Conservation (phyloP, 2,329 filamentous ascomycete species). For the Pezicula radicicola region DNA sequence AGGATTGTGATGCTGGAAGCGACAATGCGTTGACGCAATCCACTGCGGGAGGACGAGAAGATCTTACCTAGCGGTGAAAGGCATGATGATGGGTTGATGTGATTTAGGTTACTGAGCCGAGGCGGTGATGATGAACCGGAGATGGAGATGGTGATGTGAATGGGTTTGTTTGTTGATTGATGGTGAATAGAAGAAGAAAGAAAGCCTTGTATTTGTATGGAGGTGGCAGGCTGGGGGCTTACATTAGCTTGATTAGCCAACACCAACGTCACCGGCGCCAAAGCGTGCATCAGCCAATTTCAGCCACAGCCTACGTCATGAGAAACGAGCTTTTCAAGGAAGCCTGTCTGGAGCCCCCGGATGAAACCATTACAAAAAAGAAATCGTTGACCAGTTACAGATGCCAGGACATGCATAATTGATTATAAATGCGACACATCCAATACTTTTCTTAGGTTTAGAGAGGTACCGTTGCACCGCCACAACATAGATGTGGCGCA, state of each 20-base stretch:
- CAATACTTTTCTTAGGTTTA: too few species aligned
- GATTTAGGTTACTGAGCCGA: not conserved
- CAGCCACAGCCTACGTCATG: too few species aligned
- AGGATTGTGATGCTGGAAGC: not conserved
- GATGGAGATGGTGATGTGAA: not conserved
- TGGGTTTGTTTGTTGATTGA: not conserved
- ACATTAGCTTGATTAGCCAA: not conserved
- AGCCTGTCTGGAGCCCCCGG: too few species aligned
- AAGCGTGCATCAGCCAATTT: too few species aligned
- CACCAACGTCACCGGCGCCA: not conserved
- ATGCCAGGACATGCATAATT: too few species aligned
- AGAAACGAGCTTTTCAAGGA: too few species aligned
- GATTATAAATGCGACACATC: too few species aligned
- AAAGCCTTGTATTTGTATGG: not conserved
- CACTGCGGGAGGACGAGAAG: not conserved
- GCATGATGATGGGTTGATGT: constrained; percentile 33
- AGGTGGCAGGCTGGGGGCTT: not conserved
- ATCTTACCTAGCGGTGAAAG: constrained; percentile 56
- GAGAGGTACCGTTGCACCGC: too few species aligned
- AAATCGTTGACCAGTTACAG: too few species aligned
- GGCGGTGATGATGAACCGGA: not conserved
- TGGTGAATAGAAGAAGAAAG: not conserved
- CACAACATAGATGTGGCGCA: too few species aligned
- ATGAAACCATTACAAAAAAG: too few species aligned
- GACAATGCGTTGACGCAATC: not conserved